Conservation (phyloP, 805 yeast genomes). For the Wickerhamiella alocasiicola region DNA sequence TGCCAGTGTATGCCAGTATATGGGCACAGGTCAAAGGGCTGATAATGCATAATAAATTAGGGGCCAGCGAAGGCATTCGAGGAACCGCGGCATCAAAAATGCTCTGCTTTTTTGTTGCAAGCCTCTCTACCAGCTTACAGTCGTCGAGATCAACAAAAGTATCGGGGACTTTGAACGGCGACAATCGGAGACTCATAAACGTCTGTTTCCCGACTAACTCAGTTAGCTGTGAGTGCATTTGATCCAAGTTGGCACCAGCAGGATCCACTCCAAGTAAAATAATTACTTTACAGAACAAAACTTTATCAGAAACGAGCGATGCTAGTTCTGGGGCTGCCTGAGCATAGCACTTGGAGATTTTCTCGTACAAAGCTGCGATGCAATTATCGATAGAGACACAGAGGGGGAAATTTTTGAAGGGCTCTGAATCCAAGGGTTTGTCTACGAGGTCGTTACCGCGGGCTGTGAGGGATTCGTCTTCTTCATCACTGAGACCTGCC, state of each 20-base stretch:
- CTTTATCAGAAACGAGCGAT: slow-evolving; percentile 46
- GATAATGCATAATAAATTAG: slow-evolving; percentile 61
- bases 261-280: slow-evolving; percentile 32
- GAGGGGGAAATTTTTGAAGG: background rate
- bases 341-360: slow-evolving; percentile 41
- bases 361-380: slow-evolving; percentile 36
- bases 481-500: slow-evolving; percentile 28
- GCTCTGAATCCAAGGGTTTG: slow-evolving; percentile 41
- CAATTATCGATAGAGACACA: slow-evolving; percentile 41
- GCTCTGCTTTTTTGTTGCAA: background rate
- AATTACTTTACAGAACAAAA: slow-evolving; percentile 47
- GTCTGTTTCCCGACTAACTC: slow-evolving; percentile 50
- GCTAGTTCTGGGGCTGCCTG: slow-evolving; percentile 62
- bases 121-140: slow-evolving; percentile 14
- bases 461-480: slow-evolving; percentile 7
- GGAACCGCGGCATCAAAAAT: slow-evolving; percentile 31
- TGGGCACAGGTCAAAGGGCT: slow-evolving; percentile 67
- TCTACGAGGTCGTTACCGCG: slow-evolving; percentile 25
- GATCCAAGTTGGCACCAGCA: background rate
- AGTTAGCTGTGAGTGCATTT: background rate
- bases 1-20: slow-evolving; percentile 55
- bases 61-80: slow-evolving; percentile 48
- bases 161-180: slow-evolving; percentile 18
- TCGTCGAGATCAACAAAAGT: slow-evolving; percentile 31
- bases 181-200: slow-evolving; percentile 52